Conservation (phyloP, 179 eudicot genomes). For the Sideroxylon spinosum region DNA sequence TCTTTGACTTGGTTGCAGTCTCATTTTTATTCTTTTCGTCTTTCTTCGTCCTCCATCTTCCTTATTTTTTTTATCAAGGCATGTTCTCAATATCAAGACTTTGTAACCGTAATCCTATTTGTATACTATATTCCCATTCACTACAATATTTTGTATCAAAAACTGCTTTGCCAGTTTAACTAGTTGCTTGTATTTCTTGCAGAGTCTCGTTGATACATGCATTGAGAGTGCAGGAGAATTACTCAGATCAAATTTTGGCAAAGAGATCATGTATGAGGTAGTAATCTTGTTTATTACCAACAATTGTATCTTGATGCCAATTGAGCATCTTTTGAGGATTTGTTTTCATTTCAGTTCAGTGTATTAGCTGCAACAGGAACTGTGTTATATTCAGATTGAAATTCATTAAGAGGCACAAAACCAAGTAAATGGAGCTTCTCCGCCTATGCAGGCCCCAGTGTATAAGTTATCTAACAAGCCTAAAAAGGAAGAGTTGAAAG, state of each 20-base stretch:
- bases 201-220: slow-evolving; percentile 80
- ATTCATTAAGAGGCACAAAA: neutral
- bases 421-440: neutral
- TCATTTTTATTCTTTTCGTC: neutral
- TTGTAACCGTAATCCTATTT: neutral
- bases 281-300: slow-evolving; percentile 15
- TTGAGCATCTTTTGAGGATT: neutral
- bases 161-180: neutral
- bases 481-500: neutral
- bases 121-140: neutral
- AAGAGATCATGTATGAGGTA: slow-evolving; percentile 90
- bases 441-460: neutral
- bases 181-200: slow-evolving; percentile 23
- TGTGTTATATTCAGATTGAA: neutral
- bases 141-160: neutral
- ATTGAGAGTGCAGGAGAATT: slow-evolving; percentile 63
- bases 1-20: neutral
- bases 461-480: neutral
- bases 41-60: neutral
- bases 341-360: neutral
- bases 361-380: neutral
- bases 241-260: slow-evolving; percentile 75
- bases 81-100: neutral
- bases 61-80: neutral
- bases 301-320: neutral